Evolutionary conservation across 208 protist genomes (phyloP).

Genomic region (Leishmania major): DNA sequence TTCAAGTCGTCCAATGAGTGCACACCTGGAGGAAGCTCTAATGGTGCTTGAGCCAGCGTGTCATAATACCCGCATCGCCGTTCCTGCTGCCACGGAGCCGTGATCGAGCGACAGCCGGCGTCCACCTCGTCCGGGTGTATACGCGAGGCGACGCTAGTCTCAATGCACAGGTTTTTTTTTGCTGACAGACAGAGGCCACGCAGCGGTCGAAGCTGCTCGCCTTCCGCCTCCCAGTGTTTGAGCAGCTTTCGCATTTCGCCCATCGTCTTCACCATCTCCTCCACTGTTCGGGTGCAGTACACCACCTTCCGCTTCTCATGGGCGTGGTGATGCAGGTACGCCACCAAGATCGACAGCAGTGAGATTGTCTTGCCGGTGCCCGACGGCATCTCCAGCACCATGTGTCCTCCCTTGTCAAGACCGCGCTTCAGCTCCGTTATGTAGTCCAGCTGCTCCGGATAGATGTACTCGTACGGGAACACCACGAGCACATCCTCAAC

Average conservation of each 20-base stretch:
- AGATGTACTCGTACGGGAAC: slow-evolving; percentile 99
- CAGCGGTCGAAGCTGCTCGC: slow-evolving; percentile 53
- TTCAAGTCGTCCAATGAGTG: slow-evolving; percentile 97
- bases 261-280: slow-evolving; percentile 98
- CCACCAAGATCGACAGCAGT: slow-evolving; percentile 97
- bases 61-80: slow-evolving; percentile 86
- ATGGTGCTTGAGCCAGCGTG: slow-evolving; percentile 48
- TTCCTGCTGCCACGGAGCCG: slow-evolving; percentile 91
- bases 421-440: slow-evolving; percentile 97
- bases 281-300: slow-evolving; percentile 99
- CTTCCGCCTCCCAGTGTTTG: slow-evolving; percentile 70
- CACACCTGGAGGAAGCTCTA: slow-evolving; percentile 93
- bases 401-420: slow-evolving; percentile 94
- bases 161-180: slow-evolving; percentile 97
- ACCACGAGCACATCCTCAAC: slow-evolving; percentile 97
- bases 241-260: slow-evolving; percentile 93
- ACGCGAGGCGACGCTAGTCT: slow-evolving; percentile 76
- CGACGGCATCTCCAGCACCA: slow-evolving; percentile 99
- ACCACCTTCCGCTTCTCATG: slow-evolving; percentile 96
- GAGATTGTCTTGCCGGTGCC: slow-evolving; percentile 99
- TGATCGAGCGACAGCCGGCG: slow-evolving; percentile 92
- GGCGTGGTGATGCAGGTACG: slow-evolving; percentile 93
- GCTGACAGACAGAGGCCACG: slow-evolving; percentile 87
- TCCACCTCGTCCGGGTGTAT: slow-evolving; percentile 93
- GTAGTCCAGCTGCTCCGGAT: slow-evolving; percentile 99